Base-by-base conservation (phyloP, 2,329 filamentous ascomycete genomes). In the Pyrenochaeta sp. region DNA sequence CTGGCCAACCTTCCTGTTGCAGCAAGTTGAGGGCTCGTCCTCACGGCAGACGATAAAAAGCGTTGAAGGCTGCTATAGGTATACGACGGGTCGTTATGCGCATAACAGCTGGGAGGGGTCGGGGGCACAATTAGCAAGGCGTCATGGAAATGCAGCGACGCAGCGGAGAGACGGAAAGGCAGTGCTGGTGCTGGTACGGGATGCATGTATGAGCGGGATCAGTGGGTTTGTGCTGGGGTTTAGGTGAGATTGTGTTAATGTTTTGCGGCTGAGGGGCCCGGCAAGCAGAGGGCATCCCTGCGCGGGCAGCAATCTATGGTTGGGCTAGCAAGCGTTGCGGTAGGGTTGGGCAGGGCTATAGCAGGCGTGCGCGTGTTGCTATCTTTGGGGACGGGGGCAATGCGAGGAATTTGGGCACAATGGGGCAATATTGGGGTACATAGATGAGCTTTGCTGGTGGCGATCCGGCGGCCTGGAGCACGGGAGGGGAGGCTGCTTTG, bases 21-120 rank as follows among this genome's bases (percentile, higher is more conserved):
- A 53, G 58, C 44, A 65, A 53, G 48, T 55, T 44, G 35, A 42
- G 31, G 7, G 10, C 8, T n/a, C 7, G 19, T n/a, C 20, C 4
- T 35, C 37, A 11, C n/a, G 18, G 15, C n/a, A 22, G 22, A 34
- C 17, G 47, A 43, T 65, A 65, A 65, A 49, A 53, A 49, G 53
- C 41, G 61, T 68, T 39, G 63, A 66, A 50, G 35, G 41, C 63
- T 53, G 64, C 51, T 67, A 68, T 67, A 66, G 56, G 42, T 68
- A 67, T 67, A 67, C 50, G 21, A 43, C 31, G 29, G 23, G 22
- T 44, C 43, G 51, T 48, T 64, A 64, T 62, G 57, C 51, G 51
- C 49, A 53, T 55, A 47, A 44, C 36, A 30, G 44, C 28, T 22
- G 38, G 39, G 29, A 19, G 42, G 13, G 22, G 39, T 17, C 20